These are phyloP conservation scores for Neurospora sp. DNA, from an alignment of 495 filamentous ascomycete genomes.

Conservation along the genomic window DNA sequence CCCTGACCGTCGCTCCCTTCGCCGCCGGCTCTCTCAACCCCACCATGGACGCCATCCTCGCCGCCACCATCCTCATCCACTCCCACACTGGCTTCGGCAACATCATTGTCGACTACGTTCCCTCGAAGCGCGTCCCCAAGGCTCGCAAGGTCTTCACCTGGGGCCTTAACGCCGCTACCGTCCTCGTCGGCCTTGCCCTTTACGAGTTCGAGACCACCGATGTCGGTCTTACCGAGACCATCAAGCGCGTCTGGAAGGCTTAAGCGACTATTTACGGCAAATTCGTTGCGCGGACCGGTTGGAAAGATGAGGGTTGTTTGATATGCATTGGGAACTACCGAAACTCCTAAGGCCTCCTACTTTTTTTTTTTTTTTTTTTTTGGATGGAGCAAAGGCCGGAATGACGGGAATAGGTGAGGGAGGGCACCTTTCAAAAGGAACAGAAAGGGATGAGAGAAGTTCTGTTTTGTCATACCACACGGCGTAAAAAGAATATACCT, in stretches of 20 bases:
- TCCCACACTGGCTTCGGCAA: slow-evolving; percentile 91
- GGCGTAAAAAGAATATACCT: background rate
- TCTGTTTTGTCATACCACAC: background rate
- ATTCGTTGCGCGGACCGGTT: background rate
- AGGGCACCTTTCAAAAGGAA: background rate
- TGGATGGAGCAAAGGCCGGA: background rate
- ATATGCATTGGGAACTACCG: slow-evolving; percentile 3
- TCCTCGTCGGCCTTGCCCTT: slow-evolving; percentile 73
- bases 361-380: background rate
- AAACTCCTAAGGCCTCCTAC: background rate
- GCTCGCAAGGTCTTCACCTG: slow-evolving; percentile 55
- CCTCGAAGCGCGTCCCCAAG: slow-evolving; percentile 56
- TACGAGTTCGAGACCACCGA: slow-evolving; percentile 99
- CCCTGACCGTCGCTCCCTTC: slow-evolving; percentile 84
- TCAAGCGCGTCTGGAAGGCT: slow-evolving; percentile 80
- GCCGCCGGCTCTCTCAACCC: slow-evolving; percentile 86
- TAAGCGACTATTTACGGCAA: slow-evolving; percentile 11
- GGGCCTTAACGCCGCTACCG: slow-evolving; percentile 67
- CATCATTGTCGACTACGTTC: slow-evolving; percentile 85
- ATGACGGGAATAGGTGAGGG: background rate
- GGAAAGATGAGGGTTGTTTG: background rate
- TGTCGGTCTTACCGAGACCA: slow-evolving; percentile 80
- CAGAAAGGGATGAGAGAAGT: background rate
- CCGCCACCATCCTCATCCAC: slow-evolving; percentile 76
- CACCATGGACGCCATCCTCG: slow-evolving; percentile 73